Base-by-base conservation (phyloP, 2,329 filamentous ascomycete genomes). In the Neonectria sp. region DNA sequence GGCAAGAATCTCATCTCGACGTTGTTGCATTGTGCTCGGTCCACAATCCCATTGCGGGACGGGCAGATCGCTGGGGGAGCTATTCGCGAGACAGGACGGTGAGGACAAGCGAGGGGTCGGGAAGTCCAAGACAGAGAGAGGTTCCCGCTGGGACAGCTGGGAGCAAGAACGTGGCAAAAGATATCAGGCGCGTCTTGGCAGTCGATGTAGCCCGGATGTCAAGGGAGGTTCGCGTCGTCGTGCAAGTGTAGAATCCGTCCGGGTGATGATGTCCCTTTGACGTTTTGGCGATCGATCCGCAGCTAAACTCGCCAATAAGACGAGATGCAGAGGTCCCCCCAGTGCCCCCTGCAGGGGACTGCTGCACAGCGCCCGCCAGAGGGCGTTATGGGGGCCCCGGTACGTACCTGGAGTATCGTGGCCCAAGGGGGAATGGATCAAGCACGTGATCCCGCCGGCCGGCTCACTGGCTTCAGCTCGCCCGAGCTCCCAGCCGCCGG, bases 1-100 rank as follows among this genome's bases (percentile, higher is more conserved):
- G 74, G 95, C 95, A 76, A 96, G 86, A 75, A 99, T 97, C 86
- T 99, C 96, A 86, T 97, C 95, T 85, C 94, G 93, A 76, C 95
- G 92, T 87, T 95, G 92, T 84, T 92, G 90, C 86, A 92, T 92
- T 73, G 77, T 83, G 81, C 69, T 78, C 70, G 78, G 74, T 79
- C 76, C 75, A 78, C 76, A 81, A 77, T 81, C 85, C 83, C 86
- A 88, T 88, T 65, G 79, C 84, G 82, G 79, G 82, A 80, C 76
- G 69, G 66, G 65, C 66, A 67, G 65, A 69, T 65, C 55, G 61
- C 51, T 70, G 62, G 69, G 60, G 64, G 63, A 76, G 70, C 71
- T 76, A 65, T 71, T 65, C 35, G 58, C 67, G 68, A 66, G 65
- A 58, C 21, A 67, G 67, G 24, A 48, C 48, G 57, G 56, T 43